A percentile compares a stretch with the other conserved stretches of the same genome.
These are phyloP conservation scores for Discostella pseudostelligera DNA, from an alignment of 108 stramenopile species.

Conservation along the genomic window DNA sequence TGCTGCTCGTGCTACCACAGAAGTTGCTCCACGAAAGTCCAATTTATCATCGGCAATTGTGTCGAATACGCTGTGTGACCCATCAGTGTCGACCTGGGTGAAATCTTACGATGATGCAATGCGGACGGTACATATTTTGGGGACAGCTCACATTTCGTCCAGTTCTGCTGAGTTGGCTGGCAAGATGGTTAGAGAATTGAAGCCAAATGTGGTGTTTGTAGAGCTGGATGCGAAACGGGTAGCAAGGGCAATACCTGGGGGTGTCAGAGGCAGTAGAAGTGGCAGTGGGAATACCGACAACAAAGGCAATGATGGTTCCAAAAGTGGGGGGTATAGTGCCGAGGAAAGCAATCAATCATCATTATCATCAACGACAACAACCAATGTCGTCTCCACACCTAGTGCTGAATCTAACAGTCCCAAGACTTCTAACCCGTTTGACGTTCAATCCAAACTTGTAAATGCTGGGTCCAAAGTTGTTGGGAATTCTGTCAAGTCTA, in stretches of 20 bases:
- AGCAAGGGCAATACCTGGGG: conserved; percentile 37
- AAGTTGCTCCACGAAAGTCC: not conserved
- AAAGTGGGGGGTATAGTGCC: not conserved
- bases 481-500: conserved; percentile 39
- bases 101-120: conserved; percentile 20
- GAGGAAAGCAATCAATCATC: not conserved
- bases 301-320: not conserved
- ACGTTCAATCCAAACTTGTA: conserved; percentile 32
- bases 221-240: conserved; percentile 86
- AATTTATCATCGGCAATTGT: not conserved
- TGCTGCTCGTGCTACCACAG: not conserved
- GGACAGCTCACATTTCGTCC: conserved; percentile 77
- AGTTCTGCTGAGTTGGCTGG: conserved; percentile 61
- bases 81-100: conserved; percentile 42
- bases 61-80: conserved; percentile 38
- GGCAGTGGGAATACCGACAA: not conserved
- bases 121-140: conserved; percentile 56
- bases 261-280: not conserved
- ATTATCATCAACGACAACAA: not conserved
- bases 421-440: conserved; percentile 25
- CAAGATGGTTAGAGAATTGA: conserved; percentile 48
- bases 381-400: conserved; percentile 16
- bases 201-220: conserved; percentile 81
- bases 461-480: conserved; percentile 43
- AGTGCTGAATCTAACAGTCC: not conserved